Evolutionary conservation across 768 basidiomycete genomes (phyloP).

Genomic region (Lactarius tabidus): DNA sequence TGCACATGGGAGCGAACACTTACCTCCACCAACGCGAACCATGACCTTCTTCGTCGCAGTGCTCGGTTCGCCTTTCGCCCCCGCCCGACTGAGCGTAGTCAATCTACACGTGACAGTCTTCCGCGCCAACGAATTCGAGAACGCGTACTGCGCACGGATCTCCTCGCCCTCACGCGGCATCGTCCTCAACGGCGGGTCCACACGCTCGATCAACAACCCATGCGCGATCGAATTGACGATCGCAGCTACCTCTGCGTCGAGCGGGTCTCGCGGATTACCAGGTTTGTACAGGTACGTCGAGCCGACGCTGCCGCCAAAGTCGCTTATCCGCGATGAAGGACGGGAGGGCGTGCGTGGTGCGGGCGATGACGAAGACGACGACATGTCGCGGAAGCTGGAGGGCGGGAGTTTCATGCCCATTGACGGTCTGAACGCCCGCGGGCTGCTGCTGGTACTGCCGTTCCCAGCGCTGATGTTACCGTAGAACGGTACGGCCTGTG

Average conservation of each 20-base stretch:
- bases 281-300: conserved; percentile 63
- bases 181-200: conserved; percentile 69
- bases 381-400: conserved; percentile 66
- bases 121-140: conserved; percentile 65
- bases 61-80: conserved; percentile 37
- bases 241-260: conserved; percentile 73
- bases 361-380: conserved; percentile 36
- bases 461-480: conserved; percentile 29
- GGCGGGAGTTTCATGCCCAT: conserved; percentile 52
- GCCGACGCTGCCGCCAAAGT: conserved; percentile 48
- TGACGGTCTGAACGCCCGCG: conserved; percentile 38
- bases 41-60: conserved; percentile 76
- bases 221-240: conserved; percentile 76
- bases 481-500: conserved; percentile 55
- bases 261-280: conserved; percentile 66
- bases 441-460: conserved; percentile 33
- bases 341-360: conserved; percentile 47
- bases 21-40: conserved; percentile 83
- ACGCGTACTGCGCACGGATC: conserved; percentile 78
- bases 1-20: neutral
- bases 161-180: conserved; percentile 72
- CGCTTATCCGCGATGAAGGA: conserved; percentile 60
- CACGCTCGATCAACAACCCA: conserved; percentile 69
- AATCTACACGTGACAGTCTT: conserved; percentile 78
- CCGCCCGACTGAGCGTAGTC: conserved; percentile 67